phyloP scores from a whole-genome alignment of 1,284 basidiomycete species.

The Sporisorium scitamineum region DNA sequence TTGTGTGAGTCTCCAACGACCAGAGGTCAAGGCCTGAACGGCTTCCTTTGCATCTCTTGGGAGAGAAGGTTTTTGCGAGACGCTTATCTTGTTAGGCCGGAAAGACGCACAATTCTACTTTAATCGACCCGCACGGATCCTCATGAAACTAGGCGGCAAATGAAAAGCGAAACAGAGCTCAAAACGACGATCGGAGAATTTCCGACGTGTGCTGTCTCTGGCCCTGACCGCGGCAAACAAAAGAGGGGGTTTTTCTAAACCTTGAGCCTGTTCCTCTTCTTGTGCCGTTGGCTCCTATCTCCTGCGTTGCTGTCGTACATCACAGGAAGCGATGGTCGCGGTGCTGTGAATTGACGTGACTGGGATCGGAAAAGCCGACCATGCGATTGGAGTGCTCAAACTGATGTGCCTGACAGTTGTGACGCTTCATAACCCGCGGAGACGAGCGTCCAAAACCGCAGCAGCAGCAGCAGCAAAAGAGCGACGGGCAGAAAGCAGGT shows the following conservation, averaged over 20 bases:
- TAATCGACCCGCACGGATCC: background rate
- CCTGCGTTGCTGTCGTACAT: background rate
- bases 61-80: background rate
- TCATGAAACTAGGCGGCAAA: background rate
- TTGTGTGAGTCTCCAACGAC: too few species aligned
- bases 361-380: too few species aligned
- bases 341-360: too few species aligned
- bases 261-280: background rate
- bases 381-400: too few species aligned
- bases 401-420: background rate
- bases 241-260: too few species aligned
- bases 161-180: background rate
- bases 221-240: background rate
- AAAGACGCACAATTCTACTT: background rate
- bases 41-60: too few species aligned
- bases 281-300: background rate
- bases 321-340: too few species aligned
- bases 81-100: background rate
- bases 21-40: too few species aligned
- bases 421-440: too few species aligned
- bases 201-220: background rate
- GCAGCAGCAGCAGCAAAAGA: background rate
- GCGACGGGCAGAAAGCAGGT: background rate
- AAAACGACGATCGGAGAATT: conserved; percentile 8
- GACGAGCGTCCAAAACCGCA: background rate